Evolutionary conservation across 78 protist species (phyloP).

Genomic region (Dictyostelium capitatum): DNA sequence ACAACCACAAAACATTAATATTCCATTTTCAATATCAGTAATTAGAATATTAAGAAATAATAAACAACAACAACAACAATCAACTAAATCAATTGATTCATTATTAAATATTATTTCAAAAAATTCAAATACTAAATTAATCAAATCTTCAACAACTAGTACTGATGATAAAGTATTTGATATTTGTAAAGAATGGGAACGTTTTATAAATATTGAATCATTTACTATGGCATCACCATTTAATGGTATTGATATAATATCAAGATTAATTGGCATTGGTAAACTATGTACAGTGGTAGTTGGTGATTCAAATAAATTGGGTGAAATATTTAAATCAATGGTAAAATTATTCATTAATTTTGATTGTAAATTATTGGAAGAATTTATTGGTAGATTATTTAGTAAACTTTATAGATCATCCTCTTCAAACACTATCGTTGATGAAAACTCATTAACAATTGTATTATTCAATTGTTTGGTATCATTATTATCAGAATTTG

Average conservation of each 20-base stretch:
- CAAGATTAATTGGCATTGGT: background rate
- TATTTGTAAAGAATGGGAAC: slow-evolving; percentile 15
- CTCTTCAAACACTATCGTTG: background rate
- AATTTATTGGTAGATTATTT: slow-evolving; percentile 42
- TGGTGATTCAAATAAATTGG: background rate
- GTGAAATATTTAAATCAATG: background rate
- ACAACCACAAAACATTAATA: background rate
- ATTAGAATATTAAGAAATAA: slow-evolving; percentile 20
- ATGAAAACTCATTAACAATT: background rate
- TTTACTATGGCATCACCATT: background rate
- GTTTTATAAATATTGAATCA: background rate
- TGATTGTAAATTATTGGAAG: slow-evolving; percentile 12
- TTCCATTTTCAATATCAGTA: background rate
- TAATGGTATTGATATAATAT: background rate
- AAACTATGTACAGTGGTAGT: background rate
- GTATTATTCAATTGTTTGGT: background rate
- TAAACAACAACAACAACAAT: background rate
- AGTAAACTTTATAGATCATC: background rate
- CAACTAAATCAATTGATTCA: background rate
- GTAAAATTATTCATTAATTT: background rate
- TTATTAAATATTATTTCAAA: slow-evolving; percentile 16
- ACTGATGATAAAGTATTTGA: background rate
- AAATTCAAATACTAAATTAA: background rate
- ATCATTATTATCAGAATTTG: background rate
- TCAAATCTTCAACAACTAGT: background rate